These are phyloP conservation scores for Diaporthe helianthi DNA, from an alignment of 2,329 filamentous ascomycete genomes.

Conservation along the genomic window DNA sequence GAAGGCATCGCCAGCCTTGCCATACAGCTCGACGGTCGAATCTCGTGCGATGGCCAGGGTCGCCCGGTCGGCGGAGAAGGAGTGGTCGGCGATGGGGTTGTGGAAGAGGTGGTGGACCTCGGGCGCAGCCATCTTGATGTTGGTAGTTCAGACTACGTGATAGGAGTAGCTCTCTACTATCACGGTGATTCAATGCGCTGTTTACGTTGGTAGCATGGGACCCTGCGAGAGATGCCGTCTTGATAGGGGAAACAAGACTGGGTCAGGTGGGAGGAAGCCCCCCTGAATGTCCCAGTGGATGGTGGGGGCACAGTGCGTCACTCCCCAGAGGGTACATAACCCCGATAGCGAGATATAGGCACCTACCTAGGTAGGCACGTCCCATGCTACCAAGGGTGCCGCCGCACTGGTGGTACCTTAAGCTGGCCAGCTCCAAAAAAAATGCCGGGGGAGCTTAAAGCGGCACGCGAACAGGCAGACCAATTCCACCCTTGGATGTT, in stretches of 20 bases:
- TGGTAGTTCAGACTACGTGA: constrained; percentile 51
- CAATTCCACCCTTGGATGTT: constrained; percentile 18
- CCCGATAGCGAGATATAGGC: constrained; percentile 29
- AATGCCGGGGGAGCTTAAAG: constrained; percentile 22
- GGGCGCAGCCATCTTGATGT: constrained; percentile 74
- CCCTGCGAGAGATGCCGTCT: background rate
- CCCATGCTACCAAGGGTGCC: constrained; percentile 31
- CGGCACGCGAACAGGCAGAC: constrained; percentile 21
- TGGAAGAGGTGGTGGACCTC: constrained; percentile 98
- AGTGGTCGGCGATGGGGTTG: constrained; percentile 94
- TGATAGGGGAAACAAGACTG: constrained; percentile 20
- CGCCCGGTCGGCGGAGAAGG: constrained; percentile 90
- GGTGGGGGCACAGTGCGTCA: constrained; percentile 28
- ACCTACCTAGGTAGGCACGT: constrained; percentile 26
- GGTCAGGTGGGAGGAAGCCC: constrained; percentile 11
- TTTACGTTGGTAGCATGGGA: constrained; percentile 19
- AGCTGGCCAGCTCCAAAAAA: constrained; percentile 27
- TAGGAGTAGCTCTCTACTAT: constrained; percentile 99
- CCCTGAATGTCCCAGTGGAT: constrained; percentile 23
- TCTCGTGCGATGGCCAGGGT: constrained; percentile 92
- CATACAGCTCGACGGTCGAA: constrained; percentile 88
- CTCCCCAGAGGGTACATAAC: constrained; percentile 31
- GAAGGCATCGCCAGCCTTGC: constrained; percentile 74
- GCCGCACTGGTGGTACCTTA: background rate
- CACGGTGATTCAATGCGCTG: constrained; percentile 48